A percentile compares a stretch with the other conserved stretches of the same genome.
Conservation (phyloP, 2,329 filamentous ascomycete genomes). For the Paraconiothyrium sp. region DNA sequence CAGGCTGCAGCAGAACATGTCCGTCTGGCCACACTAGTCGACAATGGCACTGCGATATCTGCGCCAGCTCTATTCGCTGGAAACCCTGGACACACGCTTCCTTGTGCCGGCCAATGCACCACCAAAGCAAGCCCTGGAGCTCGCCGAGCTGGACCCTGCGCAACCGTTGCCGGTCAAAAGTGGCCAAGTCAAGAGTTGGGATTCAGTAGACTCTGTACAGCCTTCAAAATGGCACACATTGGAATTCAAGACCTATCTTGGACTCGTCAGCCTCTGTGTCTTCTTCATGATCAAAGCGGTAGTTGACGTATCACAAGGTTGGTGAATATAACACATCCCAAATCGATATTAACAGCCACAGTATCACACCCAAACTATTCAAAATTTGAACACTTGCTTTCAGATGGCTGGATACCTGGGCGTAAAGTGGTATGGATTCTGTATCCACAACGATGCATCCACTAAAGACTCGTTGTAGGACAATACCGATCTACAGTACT, state of each 20-base stretch:
- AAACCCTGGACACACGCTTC: constrained; percentile 77
- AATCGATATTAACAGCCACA: constrained; percentile 48
- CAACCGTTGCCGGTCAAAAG: constrained; percentile 38
- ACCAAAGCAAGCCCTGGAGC: constrained; percentile 53
- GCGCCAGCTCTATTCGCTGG: constrained; percentile 68
- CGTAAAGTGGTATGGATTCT: constrained; percentile 75
- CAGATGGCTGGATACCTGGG: constrained; percentile 89
- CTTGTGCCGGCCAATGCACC: constrained; percentile 75
- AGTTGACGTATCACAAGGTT: constrained; percentile 85
- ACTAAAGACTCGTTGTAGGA: constrained; percentile 64
- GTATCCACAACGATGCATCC: constrained; percentile 13
- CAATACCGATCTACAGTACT: constrained; percentile 88
- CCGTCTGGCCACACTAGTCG: constrained; percentile 21
- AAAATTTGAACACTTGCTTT: constrained; percentile 75
- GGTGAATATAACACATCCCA: constrained; percentile 10
- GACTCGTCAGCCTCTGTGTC: constrained; percentile 71
- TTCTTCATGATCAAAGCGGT: constrained; percentile 93
- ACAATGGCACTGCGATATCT: constrained; percentile 57
- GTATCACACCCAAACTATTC: constrained; percentile 83
- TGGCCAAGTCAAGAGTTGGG: constrained; percentile 34
- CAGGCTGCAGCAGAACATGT: constrained; percentile 27
- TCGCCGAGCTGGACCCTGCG: constrained; percentile 45
- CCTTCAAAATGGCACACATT: constrained; percentile 83
- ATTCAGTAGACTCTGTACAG: constrained; percentile 56
- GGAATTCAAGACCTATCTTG: constrained; percentile 86